phyloP scores from a whole-genome alignment of 495 filamentous ascomycete species.

The Neurospora africana region DNA sequence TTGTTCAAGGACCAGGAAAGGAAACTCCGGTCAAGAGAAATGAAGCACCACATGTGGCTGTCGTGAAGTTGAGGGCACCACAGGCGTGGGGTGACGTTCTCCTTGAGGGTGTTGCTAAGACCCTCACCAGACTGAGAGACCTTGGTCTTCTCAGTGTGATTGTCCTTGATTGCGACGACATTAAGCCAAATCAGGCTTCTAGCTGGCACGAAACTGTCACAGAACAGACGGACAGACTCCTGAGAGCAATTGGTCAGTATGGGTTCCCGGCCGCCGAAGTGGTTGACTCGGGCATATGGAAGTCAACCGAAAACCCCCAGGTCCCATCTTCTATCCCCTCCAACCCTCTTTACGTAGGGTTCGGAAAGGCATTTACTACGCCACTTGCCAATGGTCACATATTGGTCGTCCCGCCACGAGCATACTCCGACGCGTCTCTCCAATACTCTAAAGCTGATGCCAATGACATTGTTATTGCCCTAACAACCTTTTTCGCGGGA shows the following conservation, averaged over 20 bases:
- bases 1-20: constrained; percentile 20
- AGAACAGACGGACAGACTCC: constrained; percentile 63
- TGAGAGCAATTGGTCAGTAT: constrained; percentile 57
- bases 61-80: constrained; percentile 73
- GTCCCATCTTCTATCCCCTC: constrained; percentile 9
- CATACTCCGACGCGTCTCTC: constrained; percentile 51
- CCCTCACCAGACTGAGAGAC: constrained; percentile 67
- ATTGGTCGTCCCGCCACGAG: constrained; percentile 64
- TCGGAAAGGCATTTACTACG: constrained; percentile 49
- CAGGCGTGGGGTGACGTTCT: constrained; percentile 56
- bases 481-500: constrained; percentile 64
- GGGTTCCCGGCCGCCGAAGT: constrained; percentile 55
- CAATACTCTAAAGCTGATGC: constrained; percentile 44
- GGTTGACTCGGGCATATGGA: constrained; percentile 52
- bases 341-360: constrained; percentile 27
- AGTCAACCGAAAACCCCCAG: constrained; percentile 16
- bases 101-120: constrained; percentile 67
- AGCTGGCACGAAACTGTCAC: constrained; percentile 34
- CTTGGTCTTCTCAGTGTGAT: constrained; percentile 75
- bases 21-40: constrained; percentile 21
- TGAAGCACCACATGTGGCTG: constrained; percentile 62
- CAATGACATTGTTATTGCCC: constrained; percentile 58
- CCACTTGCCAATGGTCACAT: constrained; percentile 67
- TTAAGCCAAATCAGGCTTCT: constrained; percentile 12
- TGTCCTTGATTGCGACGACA: constrained; percentile 61